These are phyloP conservation scores for Ceratocystis diversiconidia DNA, from an alignment of 2,329 filamentous ascomycete genomes.

Conservation along the genomic window DNA sequence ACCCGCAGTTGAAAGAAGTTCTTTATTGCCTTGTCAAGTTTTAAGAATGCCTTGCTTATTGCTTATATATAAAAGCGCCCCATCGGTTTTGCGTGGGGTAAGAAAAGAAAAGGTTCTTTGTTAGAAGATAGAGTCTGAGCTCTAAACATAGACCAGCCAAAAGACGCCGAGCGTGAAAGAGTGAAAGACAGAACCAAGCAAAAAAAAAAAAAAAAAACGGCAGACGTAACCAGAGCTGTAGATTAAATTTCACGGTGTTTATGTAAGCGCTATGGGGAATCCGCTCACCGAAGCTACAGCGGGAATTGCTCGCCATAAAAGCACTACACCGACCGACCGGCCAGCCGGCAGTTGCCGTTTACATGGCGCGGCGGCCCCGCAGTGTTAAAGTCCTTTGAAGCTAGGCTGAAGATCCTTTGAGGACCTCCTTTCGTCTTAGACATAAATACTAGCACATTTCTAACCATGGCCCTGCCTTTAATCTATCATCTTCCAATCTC, in stretches of 20 bases:
- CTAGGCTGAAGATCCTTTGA: too few relatives aligned
- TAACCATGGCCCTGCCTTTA: neutral
- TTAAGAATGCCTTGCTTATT: too few relatives aligned
- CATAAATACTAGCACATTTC: neutral
- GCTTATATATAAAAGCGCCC: too few relatives aligned
- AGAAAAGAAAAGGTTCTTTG: neutral
- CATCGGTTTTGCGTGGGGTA: neutral
- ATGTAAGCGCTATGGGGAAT: neutral
- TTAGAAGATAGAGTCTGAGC: neutral
- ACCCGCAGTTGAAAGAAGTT: neutral
- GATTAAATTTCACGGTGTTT: neutral
- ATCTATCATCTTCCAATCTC: neutral
- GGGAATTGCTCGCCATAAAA: neutral
- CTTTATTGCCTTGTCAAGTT: neutral
- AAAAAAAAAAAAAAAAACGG: neutral
- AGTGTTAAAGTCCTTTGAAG: too few relatives aligned
- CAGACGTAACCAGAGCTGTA: neutral
- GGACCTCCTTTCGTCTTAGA: too few relatives aligned
- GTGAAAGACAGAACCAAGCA: neutral
- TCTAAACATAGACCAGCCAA: too few relatives aligned
- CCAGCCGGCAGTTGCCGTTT: neutral
- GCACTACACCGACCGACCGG: neutral
- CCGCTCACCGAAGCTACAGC: neutral
- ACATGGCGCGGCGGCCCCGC: neutral
- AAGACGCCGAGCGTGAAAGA: neutral